These are phyloP conservation scores for Amphirosellinia nigrospora DNA, from an alignment of 495 filamentous ascomycete genomes.

Conservation along the genomic window DNA sequence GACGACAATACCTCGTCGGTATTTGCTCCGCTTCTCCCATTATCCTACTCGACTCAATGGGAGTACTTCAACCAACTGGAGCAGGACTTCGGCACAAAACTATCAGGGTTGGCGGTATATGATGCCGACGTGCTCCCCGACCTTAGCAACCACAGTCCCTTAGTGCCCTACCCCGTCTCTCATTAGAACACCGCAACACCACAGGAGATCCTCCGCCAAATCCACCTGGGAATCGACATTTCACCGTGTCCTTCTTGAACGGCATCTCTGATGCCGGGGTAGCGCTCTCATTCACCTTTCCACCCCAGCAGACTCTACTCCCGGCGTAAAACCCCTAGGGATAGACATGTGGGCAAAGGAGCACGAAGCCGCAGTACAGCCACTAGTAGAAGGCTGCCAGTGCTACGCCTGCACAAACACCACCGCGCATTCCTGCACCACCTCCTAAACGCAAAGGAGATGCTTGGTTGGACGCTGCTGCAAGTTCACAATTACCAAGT, in stretches of 20 bases:
- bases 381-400: constrained; percentile 65
- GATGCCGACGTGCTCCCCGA: constrained; percentile 71
- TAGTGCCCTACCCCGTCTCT: constrained; percentile 71
- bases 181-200: constrained; percentile 72
- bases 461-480: constrained; percentile 92
- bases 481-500: constrained; percentile 87
- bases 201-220: constrained; percentile 73
- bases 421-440: constrained; percentile 88
- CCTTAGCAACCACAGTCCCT: constrained; percentile 60
- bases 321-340: constrained; percentile 60
- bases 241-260: constrained; percentile 76
- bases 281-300: constrained; percentile 81
- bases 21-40: constrained; percentile 82
- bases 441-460: constrained; percentile 85
- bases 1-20: constrained; percentile 50
- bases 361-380: constrained; percentile 62
- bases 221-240: constrained; percentile 80
- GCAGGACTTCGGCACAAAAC: constrained; percentile 49
- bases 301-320: constrained; percentile 39
- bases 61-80: constrained; percentile 75
- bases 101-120: constrained; percentile 86
- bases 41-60: constrained; percentile 74
- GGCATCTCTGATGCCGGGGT: constrained; percentile 83
- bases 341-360: constrained; percentile 72
- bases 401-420: constrained; percentile 88